Evolutionary conservation across 2,329 filamentous ascomycete species (phyloP).

Genomic region (Cytospora schulzeri): DNA sequence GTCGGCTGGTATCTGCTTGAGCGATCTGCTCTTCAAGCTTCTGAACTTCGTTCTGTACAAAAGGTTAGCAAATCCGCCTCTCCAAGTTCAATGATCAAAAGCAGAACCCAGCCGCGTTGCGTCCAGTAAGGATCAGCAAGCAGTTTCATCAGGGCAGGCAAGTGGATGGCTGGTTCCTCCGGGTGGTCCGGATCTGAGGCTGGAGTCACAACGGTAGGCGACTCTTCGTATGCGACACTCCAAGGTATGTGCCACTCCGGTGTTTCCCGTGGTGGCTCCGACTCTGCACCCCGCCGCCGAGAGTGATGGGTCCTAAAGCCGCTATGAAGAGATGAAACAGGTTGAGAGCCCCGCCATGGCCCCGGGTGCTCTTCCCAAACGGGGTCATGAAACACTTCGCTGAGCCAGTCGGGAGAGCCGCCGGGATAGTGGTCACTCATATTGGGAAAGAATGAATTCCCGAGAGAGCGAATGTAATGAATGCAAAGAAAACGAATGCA

Average conservation of each 20-base stretch:
- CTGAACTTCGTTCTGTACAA: conserved; percentile 59
- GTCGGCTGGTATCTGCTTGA: conserved; percentile 53
- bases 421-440: neutral
- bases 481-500: conserved; percentile 1
- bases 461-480: neutral
- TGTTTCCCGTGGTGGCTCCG: conserved; percentile 4
- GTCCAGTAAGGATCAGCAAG: conserved; percentile 23
- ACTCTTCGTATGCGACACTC: neutral
- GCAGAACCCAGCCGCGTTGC: conserved; percentile 26
- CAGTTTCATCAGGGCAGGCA: neutral
- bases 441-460: conserved; percentile 2
- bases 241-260: neutral
- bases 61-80: conserved; percentile 7
- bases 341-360: neutral
- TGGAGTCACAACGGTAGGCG: neutral
- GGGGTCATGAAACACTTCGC: conserved; percentile 17
- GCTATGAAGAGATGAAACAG: neutral
- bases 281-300: neutral
- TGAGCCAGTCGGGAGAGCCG: neutral
- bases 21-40: conserved; percentile 63
- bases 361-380: conserved; percentile 19
- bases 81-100: conserved; percentile 24
- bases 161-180: neutral
- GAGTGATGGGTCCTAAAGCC: neutral
- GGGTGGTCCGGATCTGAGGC: neutral